Conservation (phyloP, 768 basidiomycete species). For the Thelephora aurantiotincta region DNA sequence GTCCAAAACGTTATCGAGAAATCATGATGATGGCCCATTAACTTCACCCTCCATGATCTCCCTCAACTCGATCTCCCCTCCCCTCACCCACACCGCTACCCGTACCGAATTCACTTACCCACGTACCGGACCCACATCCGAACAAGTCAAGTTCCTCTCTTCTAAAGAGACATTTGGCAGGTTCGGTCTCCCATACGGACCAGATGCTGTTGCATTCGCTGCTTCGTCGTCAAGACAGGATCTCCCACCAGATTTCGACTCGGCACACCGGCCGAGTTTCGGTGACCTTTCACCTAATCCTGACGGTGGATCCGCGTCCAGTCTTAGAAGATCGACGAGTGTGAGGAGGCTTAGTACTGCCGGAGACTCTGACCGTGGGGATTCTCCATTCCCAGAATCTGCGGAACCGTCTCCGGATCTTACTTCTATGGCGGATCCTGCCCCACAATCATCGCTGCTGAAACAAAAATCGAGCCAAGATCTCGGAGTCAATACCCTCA, state of each 20-base stretch:
- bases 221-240: constrained; percentile 32
- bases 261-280: constrained; percentile 28
- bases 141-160: constrained; percentile 54
- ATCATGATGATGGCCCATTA: constrained; percentile 16
- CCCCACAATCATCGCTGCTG: too few relatives aligned
- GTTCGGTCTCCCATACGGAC: constrained; percentile 67
- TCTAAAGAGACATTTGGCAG: constrained; percentile 48
- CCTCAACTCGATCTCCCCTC: constrained; percentile 59
- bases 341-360: neutral
- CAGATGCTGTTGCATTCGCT: constrained; percentile 55
- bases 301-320: neutral
- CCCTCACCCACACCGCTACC: constrained; percentile 57
- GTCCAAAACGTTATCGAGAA: constrained; percentile 35
- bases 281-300: constrained; percentile 8
- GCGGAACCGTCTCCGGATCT: too few relatives aligned
- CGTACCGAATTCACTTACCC: constrained; percentile 65
- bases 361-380: too few relatives aligned
- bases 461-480: neutral
- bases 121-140: constrained; percentile 44
- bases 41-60: constrained; percentile 60
- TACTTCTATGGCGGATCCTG: too few relatives aligned
- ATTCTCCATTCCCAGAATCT: too few relatives aligned
- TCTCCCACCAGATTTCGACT: constrained; percentile 20
- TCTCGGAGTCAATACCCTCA: neutral
- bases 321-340: neutral